Percentiles rank a stretch among this genome's conserved stretches.
Evolutionary conservation across 2,329 filamentous ascomycete species (phyloP).

Genomic region (Sporothrix pallida): DNA sequence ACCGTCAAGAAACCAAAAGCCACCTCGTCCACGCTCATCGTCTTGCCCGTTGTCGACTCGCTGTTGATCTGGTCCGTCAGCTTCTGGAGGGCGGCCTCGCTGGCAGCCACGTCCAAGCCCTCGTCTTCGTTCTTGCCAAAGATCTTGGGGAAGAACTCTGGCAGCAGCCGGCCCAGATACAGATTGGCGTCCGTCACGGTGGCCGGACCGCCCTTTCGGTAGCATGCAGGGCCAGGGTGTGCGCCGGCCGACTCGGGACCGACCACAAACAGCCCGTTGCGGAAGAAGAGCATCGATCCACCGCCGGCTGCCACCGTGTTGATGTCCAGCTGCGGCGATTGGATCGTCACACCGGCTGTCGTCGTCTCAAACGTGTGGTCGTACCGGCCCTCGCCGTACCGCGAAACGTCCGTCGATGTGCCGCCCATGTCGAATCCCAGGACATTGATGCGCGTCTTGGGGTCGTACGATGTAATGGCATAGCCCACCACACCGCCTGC

Average conservation of each 20-base stretch:
- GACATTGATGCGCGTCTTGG: constrained; percentile 78
- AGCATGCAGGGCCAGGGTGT: constrained; percentile 88
- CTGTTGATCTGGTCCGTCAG: constrained; percentile 78
- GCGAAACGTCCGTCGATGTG: constrained; percentile 87
- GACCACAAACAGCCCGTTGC: constrained; percentile 87
- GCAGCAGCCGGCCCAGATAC: constrained; percentile 80
- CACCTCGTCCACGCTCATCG: constrained; percentile 80
- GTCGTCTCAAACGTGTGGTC: constrained; percentile 90
- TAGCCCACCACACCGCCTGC: constrained; percentile 95
- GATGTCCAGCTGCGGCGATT: constrained; percentile 90
- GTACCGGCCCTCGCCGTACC: constrained; percentile 83
- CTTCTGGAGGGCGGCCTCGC: constrained; percentile 74
- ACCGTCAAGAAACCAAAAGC: constrained; percentile 89
- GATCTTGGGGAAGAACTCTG: constrained; percentile 93
- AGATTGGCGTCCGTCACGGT: constrained; percentile 95
- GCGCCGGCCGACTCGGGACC: constrained; percentile 88
- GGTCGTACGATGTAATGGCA: constrained; percentile 87
- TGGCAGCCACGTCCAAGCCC: constrained; percentile 76
- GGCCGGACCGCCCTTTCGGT: constrained; percentile 84
- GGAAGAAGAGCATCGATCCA: constrained; percentile 83
- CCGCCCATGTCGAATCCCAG: constrained; percentile 98
- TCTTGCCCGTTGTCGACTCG: constrained; percentile 65
- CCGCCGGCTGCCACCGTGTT: constrained; percentile 94
- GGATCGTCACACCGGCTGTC: constrained; percentile 84
- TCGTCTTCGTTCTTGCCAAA: constrained; percentile 90